Base-by-base conservation (phyloP, 2,329 filamentous ascomycete genomes). In the Fusarium sp. region DNA sequence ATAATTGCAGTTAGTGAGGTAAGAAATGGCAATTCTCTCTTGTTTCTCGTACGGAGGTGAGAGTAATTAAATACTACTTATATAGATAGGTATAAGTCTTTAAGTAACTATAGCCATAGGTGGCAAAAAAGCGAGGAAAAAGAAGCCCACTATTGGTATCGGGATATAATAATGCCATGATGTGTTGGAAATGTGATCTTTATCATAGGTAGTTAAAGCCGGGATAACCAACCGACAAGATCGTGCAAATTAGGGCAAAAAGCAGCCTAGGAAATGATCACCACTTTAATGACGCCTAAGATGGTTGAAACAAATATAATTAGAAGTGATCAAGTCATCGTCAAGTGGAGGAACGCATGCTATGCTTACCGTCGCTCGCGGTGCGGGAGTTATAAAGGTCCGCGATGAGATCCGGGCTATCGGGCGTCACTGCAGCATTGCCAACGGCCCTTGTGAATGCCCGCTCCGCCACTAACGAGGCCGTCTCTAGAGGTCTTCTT, bases 231-330 rank as follows among this genome's bases (percentile, higher is more conserved):
- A 27, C 6, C 4, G 27, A 27, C 6, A 27, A 27, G 27, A 27
- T 27, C 27, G 27, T 29, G 24, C 36, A 11, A 10, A 40, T 10
- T n/a, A 11, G 17, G n/a, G 10, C 10, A 1, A 17, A n/a, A 40
- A 44, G 4, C 0, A 5, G 2, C 6, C 14, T 16, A 20, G 5
- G 4, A 24, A 24, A 44, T 44, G 5, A 16, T 9, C 14, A 9
- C 5, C 12, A 1, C 20, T 7, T 12, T 8, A 2, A 16, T 2
- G 20, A 22, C 1, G 2, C 7, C 20, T 22, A 4, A 22, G 11
- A 9, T 9, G 9, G 1, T 22, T 44, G 6, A 22, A 44, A 22
- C 6, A 9, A 22, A 14, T 0, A 24, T 24, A 16, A 44, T 16
- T 22, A 24, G 12, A 16, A 9, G 4, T 24, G 4, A 3, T 9